These are phyloP conservation scores for Penicillium sp. DNA, from an alignment of 2,329 filamentous ascomycete species.

Conservation along the genomic window DNA sequence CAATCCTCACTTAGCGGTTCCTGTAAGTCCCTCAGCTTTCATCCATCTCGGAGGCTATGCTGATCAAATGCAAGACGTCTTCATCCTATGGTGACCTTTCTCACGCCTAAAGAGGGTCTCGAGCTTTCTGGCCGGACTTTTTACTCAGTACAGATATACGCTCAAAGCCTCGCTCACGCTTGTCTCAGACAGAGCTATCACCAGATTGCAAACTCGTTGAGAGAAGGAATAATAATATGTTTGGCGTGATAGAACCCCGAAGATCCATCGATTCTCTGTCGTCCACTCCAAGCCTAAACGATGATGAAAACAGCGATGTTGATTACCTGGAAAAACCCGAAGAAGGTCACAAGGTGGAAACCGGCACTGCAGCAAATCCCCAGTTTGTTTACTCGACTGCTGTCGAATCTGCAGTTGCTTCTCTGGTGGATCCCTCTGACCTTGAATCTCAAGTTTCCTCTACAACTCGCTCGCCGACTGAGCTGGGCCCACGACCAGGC, in stretches of 20 bases:
- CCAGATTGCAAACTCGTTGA: no score
- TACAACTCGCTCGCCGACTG: conserved; percentile 46
- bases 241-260: conserved; percentile 44
- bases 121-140: no score
- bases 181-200: no score
- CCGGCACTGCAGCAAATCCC: conserved; percentile 67
- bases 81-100: no score
- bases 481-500: conserved; percentile 38
- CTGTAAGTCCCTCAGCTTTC: no score
- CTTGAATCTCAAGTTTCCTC: conserved; percentile 57
- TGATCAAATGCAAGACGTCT: no score
- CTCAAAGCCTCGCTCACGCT: no score
- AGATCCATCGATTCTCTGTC: conserved; percentile 58
- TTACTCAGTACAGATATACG: no score
- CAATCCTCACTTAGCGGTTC: no score
- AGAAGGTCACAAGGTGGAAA: conserved; percentile 66
- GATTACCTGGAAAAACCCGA: conserved; percentile 57
- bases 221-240: no score
- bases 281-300: conserved; percentile 56
- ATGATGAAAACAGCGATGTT: conserved; percentile 54
- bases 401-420: conserved; percentile 87
- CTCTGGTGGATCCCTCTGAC: conserved; percentile 77
- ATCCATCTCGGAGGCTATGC: no score
- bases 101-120: no score
- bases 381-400: conserved; percentile 69